Conservation (phyloP, 2,329 filamentous ascomycete species). For the Verticillium nonalfalfae region DNA sequence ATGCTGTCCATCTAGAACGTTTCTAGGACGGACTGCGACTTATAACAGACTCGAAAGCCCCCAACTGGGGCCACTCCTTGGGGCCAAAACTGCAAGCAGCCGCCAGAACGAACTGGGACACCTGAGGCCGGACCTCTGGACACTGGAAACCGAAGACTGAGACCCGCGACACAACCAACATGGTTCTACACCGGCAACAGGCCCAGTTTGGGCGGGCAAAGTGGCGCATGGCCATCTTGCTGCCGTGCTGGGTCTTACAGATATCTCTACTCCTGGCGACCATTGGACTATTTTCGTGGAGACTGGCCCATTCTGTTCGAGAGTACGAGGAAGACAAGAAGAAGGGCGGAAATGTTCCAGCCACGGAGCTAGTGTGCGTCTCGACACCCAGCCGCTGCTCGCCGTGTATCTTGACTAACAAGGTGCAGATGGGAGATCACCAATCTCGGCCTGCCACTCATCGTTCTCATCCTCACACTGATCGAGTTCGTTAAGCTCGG, state of each 20-base stretch:
- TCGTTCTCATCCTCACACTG: slow-evolving; percentile 38
- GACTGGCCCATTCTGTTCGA: slow-evolving; percentile 39
- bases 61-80: neutral
- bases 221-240: slow-evolving; percentile 41
- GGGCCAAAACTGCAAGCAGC: neutral
- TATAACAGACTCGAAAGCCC: neutral
- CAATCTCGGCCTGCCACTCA: slow-evolving; percentile 42
- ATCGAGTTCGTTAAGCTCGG: slow-evolving; percentile 39
- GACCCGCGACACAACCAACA: slow-evolving; percentile 7
- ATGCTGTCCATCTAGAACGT: neutral
- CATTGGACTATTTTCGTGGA: slow-evolving; percentile 47
- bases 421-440: slow-evolving; percentile 43
- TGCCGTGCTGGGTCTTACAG: slow-evolving; percentile 45
- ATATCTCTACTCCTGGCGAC: slow-evolving; percentile 35
- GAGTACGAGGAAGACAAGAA: slow-evolving; percentile 33
- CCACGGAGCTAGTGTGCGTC: slow-evolving; percentile 45
- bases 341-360: slow-evolving; percentile 27
- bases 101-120: neutral
- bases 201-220: slow-evolving; percentile 44
- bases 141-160: neutral
- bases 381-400: neutral
- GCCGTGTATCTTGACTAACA: neutral
- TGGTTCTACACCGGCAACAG: slow-evolving; percentile 41
- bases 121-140: neutral
- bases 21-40: neutral